Base-by-base conservation (phyloP, 202 grass and related monocot species). In the Carex arenaria region DNA sequence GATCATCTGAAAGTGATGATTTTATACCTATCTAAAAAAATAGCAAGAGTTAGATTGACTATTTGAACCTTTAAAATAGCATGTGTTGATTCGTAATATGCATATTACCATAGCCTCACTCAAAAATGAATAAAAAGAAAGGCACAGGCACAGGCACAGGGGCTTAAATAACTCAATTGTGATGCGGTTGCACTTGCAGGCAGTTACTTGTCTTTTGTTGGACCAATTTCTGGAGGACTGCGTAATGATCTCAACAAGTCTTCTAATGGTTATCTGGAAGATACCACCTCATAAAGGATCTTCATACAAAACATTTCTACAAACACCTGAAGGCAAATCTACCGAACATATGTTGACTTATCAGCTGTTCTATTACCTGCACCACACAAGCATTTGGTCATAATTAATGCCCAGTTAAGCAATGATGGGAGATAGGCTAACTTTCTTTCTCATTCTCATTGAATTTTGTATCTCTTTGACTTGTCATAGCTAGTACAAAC, bases 221-320 rank as follows among this genome's bases (percentile, higher is more conserved):
- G 73, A 87, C 93, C 88, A 34, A 69, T 86, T 64, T 74, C 86
- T 64, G 75, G 84, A 65, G 67, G 73, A 78, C 51, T 79, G 85
- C 78, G 81, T 54, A 86, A 86, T 80, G 90, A 90, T 67, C 69
- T 71, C 42, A 76, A 66, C 82, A 93, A 84, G 52, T 69, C 52
- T 79, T 75, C 52, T 74, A 98, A 98, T 93, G 95, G 95, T 78
- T 93, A 95, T 89, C 81, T 95, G 68, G 86, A 92, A 76, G 95
- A 95, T 15, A 19, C 49, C 83, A 10, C 62, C 61, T 20, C 76
- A 43, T 80, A 22, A 18, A 57, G 52, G 72, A 11, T 56, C 52
- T 77, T 36, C 51, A 57, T 36, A 15, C 13, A 57, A 51, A 57
- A 32, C 18, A 28, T 77, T 77, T 75, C 15, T 56, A 9, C 52